Conservation (phyloP, 768 basidiomycete genomes). For the Lactarius indigo region DNA sequence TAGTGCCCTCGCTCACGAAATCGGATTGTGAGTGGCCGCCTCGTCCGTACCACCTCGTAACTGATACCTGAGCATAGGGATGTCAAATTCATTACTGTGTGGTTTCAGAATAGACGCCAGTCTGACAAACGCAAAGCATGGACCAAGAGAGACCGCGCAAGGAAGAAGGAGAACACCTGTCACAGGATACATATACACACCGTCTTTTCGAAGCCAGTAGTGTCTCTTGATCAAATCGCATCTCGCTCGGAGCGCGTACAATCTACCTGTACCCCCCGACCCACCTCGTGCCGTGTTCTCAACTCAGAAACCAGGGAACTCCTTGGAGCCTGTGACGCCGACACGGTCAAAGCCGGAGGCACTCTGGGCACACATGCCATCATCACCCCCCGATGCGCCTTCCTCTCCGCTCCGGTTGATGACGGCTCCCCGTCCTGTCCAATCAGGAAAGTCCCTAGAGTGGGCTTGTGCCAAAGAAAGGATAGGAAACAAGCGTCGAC, state of each 20-base stretch:
- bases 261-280: neutral
- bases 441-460: conserved; percentile 56
- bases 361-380: conserved; percentile 48
- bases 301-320: conserved; percentile 20
- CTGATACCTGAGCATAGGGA: conserved; percentile 8
- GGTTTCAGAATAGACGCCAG: conserved; percentile 26
- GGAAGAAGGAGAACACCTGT: conserved; percentile 18
- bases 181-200: conserved; percentile 10
- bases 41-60: neutral
- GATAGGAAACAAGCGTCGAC: conserved; percentile 27
- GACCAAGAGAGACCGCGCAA: conserved; percentile 23
- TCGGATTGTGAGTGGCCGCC: conserved; percentile 4
- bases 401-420: conserved; percentile 46
- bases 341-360: conserved; percentile 10
- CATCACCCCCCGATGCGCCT: conserved; percentile 55
- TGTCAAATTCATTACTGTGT: conserved; percentile 22
- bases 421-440: conserved; percentile 43
- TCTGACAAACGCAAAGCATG: conserved; percentile 26
- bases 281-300: conserved; percentile 12
- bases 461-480: conserved; percentile 64
- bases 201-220: conserved; percentile 23
- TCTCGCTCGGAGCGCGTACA: conserved; percentile 45
- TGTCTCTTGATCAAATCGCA: conserved; percentile 57
- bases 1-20: conserved; percentile 7
- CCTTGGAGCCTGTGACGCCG: conserved; percentile 10